Base-by-base conservation (phyloP, 2,329 filamentous ascomycete species). In the Botrytis cinerea region DNA sequence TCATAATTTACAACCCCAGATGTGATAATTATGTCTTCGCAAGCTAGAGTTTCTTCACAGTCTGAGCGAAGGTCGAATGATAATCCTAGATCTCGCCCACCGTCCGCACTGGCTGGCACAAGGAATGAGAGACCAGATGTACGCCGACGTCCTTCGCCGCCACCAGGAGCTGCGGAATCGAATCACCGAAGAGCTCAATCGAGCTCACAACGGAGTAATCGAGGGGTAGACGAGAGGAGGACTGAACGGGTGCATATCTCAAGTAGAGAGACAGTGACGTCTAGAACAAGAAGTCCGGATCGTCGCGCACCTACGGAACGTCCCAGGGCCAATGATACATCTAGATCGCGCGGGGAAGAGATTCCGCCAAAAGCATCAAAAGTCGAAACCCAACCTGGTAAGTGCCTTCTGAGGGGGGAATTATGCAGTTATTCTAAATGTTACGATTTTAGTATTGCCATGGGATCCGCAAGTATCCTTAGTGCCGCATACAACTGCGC, bases 391-490 rank as follows among this genome's bases (percentile, higher is more conserved):
- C 83, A 84, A n/a, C 83, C 84, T 83, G 84, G 87, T 88, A 85
- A 72, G 72, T 61, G 10, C 48, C 59, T 62, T 63, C 54, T 28
- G 18, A 12, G 38, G 32, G 14, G 4, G 32, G 66, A 43, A 2
- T 5, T 32, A 43, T 18, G 5, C 32, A 57, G 57, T 48, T 63
- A 60, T 63, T 72, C 73, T 75, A 48, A 74, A 70, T 22, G 25
- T 69, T 35, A 51, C 48, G 28, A 72, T 35, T 61, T 43, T 40
- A 63, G 38, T 75, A 86, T 85, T 82, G 76, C 83, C 85, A 79
- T 98, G 96, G 96, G 91, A 90, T 73, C 95, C 96, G 0, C 88
- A 93, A 80, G 95, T 90, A 14, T 91, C 88, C 1, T 84, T 98
- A 35, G 85, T 95, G 51, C 86, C 88, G 9, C 89, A 89, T 77